Conservation (phyloP, 2,329 filamentous ascomycete genomes). For the Neonectria hederae region DNA sequence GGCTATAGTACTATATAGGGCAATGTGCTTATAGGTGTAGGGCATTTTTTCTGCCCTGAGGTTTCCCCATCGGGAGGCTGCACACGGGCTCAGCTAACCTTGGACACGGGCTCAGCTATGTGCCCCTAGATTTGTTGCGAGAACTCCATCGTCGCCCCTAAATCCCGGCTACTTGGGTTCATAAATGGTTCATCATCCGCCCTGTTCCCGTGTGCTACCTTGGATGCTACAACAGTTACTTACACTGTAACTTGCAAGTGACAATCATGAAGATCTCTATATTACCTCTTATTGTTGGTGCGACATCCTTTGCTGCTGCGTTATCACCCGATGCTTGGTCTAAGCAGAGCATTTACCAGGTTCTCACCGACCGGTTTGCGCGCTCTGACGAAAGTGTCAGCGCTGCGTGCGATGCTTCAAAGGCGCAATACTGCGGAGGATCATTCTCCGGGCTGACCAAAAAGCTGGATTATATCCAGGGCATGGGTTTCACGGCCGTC, state of each 20-base stretch:
- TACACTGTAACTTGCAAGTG: no score
- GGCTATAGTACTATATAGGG: no score
- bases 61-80: no score
- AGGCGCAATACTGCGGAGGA: constrained; percentile 25
- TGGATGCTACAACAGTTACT: background rate
- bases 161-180: background rate
- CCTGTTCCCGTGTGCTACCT: no score
- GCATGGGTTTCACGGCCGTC: constrained; percentile 29
- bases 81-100: no score
- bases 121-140: background rate
- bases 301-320: constrained; percentile 9
- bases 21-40: no score
- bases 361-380: constrained; percentile 28
- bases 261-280: constrained; percentile 21
- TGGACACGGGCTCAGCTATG: no score
- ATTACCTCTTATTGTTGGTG: background rate
- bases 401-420: constrained; percentile 19
- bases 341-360: constrained; percentile 28
- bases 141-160: background rate
- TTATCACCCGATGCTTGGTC: constrained; percentile 24
- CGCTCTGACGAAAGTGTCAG: constrained; percentile 15
- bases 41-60: no score
- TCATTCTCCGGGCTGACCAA: constrained; percentile 25
- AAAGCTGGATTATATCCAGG: constrained; percentile 30
- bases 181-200: background rate